Evolutionary conservation across 2,329 filamentous ascomycete species (phyloP), one percentile per base, ranked within the genome.

Genomic region (Pleurostoma richardsiae): DNA sequence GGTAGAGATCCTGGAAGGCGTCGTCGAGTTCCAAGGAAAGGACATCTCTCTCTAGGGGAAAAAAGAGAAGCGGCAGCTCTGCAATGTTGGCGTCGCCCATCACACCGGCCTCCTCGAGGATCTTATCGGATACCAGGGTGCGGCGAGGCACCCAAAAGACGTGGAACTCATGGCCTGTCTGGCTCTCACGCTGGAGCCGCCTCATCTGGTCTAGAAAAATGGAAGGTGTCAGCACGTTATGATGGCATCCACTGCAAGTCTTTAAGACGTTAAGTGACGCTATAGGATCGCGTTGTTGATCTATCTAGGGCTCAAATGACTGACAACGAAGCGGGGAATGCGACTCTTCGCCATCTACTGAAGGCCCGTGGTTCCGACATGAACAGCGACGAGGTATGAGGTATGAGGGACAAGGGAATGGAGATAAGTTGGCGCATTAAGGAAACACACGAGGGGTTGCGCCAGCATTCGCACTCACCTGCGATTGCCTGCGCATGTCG

Each of bases 121-220:
- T 80, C 62, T 90, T 85, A 64, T 97, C 90, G 56, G 90, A 94
- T 46, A 97, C 86, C 46, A 95, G 74, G 4, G 94, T 97, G 51
- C 94, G 86, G 48, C 94, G 83, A 5, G 95, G 92, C 39, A 95
- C 88, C 88, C 94, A 97, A 63, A 96, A 92, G 57, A 99, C 86
- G 52, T 91, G 92, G 63, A 97, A 96, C 58, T 99, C 92, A 78
- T 99, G 94, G 55, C 90, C 88, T 41, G 85, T 88, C 59, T 90
- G 86, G 62, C 87, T 91, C 66, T 94, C 90, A 60, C 86, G 86
- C 59, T 92, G 89, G 49, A 97, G 76, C 50, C 88, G 85, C 65
- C 91, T 92, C 58, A 97, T 90, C 72, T 97, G 90, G 56, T 88
- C 92, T 96, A 61, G 44, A 59, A 40, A 33, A n/a, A 47, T 19